phyloP scores from a whole-genome alignment of 1,284 basidiomycete species.

The Cronartium quercuum region DNA sequence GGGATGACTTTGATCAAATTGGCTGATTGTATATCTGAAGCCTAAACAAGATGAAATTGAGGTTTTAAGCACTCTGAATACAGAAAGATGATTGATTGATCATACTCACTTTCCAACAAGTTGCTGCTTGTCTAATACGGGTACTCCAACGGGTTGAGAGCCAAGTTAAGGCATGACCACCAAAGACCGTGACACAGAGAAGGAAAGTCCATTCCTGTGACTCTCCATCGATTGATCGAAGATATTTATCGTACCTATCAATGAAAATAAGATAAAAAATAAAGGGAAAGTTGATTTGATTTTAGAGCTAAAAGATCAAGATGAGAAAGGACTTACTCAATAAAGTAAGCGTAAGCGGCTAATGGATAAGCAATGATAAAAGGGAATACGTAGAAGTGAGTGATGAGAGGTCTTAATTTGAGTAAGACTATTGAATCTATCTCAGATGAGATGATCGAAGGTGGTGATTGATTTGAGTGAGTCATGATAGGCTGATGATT shows the following conservation, averaged over 20 bases:
- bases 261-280: no score
- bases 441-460: slow-evolving; percentile 25
- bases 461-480: neutral
- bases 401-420: slow-evolving; percentile 39
- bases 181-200: slow-evolving; percentile 74
- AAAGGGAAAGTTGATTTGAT: slow-evolving; percentile 47
- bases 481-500: neutral
- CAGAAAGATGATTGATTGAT: neutral
- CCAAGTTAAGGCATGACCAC: slow-evolving; percentile 85
- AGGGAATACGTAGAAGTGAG: slow-evolving; percentile 49
- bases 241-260: slow-evolving; percentile 41
- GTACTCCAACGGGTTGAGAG: slow-evolving; percentile 86
- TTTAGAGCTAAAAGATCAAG: neutral
- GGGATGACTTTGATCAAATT: slow-evolving; percentile 79
- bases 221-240: slow-evolving; percentile 40
- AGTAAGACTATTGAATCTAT: slow-evolving; percentile 30
- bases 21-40: slow-evolving; percentile 63
- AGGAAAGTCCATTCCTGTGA: slow-evolving; percentile 66
- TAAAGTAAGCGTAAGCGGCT: slow-evolving; percentile 73
- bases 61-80: neutral
- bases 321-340: slow-evolving; percentile 70
- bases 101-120: slow-evolving; percentile 23
- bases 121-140: slow-evolving; percentile 63
- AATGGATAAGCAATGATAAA: slow-evolving; percentile 50
- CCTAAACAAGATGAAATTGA: slow-evolving; percentile 52